Conservation (phyloP, 805 yeast species). For the Candida railenensis region DNA sequence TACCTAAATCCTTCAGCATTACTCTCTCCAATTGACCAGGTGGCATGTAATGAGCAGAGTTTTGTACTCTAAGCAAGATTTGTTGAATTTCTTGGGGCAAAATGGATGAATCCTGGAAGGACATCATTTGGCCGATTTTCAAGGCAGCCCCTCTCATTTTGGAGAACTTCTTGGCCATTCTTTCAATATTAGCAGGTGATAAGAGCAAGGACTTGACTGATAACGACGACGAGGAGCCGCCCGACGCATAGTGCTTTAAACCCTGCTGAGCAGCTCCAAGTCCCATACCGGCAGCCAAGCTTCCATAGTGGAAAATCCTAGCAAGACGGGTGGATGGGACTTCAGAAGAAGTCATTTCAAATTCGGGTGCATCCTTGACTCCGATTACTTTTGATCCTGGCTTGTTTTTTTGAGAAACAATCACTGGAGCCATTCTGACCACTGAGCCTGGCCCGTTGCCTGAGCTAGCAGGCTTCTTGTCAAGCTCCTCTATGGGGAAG, state of each 20-base stretch:
- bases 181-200: constrained; percentile 79
- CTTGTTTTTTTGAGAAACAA: constrained; percentile 3
- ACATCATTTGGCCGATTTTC: constrained; percentile 94
- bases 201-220: constrained; percentile 60
- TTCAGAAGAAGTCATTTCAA: constrained; percentile 58
- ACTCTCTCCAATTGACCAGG: constrained; percentile 80
- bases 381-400: constrained; percentile 15
- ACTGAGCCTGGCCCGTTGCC: constrained; percentile 5
- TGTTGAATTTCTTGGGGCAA: constrained; percentile 83
- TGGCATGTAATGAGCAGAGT: constrained; percentile 96
- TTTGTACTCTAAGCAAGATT: constrained; percentile 81
- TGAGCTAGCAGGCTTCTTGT: neutral
- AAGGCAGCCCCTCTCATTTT: constrained; percentile 99
- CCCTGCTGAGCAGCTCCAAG: constrained; percentile 80
- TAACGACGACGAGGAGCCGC: constrained; percentile 42
- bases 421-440: constrained; percentile 7
- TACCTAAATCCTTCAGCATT: constrained; percentile 71
- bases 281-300: constrained; percentile 89
- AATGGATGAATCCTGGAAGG: constrained; percentile 87
- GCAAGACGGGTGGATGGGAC: constrained; percentile 89
- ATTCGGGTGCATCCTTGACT: constrained; percentile 26
- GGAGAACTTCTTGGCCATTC: constrained; percentile 83
- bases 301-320: constrained; percentile 88
- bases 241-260: constrained; percentile 61
- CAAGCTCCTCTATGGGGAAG: constrained; percentile 1